These are phyloP conservation scores for Erythrophleum fordii DNA, from an alignment of 306 rosid genomes.

Conservation along the genomic window DNA sequence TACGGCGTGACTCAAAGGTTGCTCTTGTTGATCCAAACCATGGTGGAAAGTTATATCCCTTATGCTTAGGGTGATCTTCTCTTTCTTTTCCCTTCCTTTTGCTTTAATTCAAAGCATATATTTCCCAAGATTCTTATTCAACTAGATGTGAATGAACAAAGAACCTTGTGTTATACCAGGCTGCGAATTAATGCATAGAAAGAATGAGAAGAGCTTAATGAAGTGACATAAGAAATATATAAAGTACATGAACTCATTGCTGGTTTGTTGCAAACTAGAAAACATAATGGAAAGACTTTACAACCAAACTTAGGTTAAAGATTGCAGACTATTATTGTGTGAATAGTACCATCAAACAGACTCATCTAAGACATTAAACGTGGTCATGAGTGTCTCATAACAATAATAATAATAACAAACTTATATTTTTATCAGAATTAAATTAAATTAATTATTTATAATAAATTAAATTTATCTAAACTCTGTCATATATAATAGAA, in stretches of 20 bases:
- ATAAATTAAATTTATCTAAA: too few relatives aligned
- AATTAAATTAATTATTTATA: too few relatives aligned
- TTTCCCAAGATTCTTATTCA: conserved; percentile 13
- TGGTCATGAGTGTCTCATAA: too few relatives aligned
- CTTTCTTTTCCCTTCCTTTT: neutral
- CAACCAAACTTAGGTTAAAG: conserved; percentile 77
- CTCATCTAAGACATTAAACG: too few relatives aligned
- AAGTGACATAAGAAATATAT: conserved; percentile 22
- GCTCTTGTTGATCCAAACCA: conserved; percentile 96
- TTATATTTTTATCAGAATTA: too few relatives aligned
- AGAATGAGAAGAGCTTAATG: conserved; percentile 1
- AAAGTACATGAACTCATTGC: conserved; percentile 1
- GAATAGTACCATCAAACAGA: too few relatives aligned
- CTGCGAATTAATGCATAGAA: neutral
- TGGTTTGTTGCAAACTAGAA: conserved; percentile 67
- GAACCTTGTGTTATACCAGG: neutral
- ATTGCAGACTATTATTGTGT: too few relatives aligned
- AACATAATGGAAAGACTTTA: conserved; percentile 87
- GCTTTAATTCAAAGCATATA: conserved; percentile 11
- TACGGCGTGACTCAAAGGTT: conserved; percentile 72
- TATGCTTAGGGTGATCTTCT: conserved; percentile 3
- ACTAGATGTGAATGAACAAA: too few relatives aligned
- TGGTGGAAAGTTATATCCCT: conserved; percentile 71
- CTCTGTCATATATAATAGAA: too few relatives aligned
- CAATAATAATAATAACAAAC: too few relatives aligned